Conservation (phyloP, 1,284 basidiomycete genomes). For the Mycena citricolor region DNA sequence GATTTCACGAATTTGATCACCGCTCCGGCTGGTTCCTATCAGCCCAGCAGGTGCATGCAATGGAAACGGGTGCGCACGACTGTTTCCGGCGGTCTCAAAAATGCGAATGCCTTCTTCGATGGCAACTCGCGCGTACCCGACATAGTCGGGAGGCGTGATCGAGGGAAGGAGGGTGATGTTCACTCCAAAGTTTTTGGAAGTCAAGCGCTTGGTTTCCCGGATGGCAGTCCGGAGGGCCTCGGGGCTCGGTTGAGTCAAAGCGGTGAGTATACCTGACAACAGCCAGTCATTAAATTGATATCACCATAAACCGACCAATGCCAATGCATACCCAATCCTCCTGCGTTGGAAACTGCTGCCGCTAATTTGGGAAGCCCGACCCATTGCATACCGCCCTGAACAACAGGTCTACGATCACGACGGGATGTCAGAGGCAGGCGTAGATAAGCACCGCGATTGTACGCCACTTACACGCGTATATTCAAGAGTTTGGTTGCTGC, state of each 20-base stretch:
- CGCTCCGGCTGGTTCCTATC: conserved; percentile 66
- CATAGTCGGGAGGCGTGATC: conserved; percentile 91
- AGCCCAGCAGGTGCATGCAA: background rate
- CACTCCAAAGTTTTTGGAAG: conserved; percentile 82
- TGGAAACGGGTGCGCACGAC: conserved; percentile 4
- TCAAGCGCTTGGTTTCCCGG: conserved; percentile 69
- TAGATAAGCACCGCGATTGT: background rate
- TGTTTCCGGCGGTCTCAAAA: conserved; percentile 85
- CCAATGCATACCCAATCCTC: conserved; percentile 65
- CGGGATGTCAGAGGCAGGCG: conserved; percentile 2
- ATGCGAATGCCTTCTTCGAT: conserved; percentile 88
- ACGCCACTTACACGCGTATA: conserved; percentile 51
- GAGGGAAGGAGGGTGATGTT: conserved; percentile 90
- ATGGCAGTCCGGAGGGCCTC: conserved; percentile 86
- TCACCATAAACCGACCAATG: conserved; percentile 3
- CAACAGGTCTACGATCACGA: conserved; percentile 53
- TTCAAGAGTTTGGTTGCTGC: conserved; percentile 52
- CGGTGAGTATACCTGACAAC: conserved; percentile 73
- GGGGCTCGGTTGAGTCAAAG: conserved; percentile 84
- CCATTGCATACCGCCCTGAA: conserved; percentile 90
- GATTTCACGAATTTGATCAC: conserved; percentile 83
- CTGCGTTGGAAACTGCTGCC: conserved; percentile 84
- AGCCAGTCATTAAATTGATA: background rate
- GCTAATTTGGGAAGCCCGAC: conserved; percentile 74
- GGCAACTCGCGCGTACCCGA: conserved; percentile 77